Evolutionary conservation across 805 yeast genomes (phyloP).

Genomic region (Lipomyces anomalus): DNA sequence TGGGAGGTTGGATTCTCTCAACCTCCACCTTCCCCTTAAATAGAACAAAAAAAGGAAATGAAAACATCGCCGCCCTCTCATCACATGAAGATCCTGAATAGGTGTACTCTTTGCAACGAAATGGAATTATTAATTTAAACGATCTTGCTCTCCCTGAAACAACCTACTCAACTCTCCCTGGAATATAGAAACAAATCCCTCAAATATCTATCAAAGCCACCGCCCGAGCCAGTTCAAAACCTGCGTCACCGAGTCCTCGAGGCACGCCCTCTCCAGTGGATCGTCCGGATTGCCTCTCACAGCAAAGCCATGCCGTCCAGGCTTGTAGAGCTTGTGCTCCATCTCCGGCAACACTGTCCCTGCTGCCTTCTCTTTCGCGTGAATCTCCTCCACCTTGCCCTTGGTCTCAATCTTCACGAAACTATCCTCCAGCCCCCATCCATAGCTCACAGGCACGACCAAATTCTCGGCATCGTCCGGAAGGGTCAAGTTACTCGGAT

Average conservation of each 20-base stretch:
- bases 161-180: not conserved
- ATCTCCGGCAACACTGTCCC: constrained; percentile 2
- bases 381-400: constrained; percentile 2
- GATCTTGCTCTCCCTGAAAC: too few species aligned
- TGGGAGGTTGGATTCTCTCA: too few species aligned
- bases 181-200: not conserved
- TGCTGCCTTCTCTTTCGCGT: not conserved
- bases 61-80: too few species aligned
- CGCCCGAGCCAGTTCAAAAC: constrained; percentile 1
- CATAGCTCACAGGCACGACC: constrained; percentile 2
- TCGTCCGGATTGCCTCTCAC: constrained; percentile 4
- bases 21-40: too few species aligned
- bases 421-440: not conserved
- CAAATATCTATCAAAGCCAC: constrained; percentile 1
- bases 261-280: constrained; percentile 2
- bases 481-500: constrained; percentile 1
- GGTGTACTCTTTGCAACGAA: too few species aligned
- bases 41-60: too few species aligned
- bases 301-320: constrained; percentile 2
- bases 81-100: too few species aligned
- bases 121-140: too few species aligned
- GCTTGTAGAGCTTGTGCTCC: constrained; percentile 2
- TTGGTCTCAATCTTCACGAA: not conserved
- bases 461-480: constrained; percentile 1
- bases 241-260: constrained; percentile 2